A percentile compares a stretch with the other conserved stretches of the same genome.
Evolutionary conservation across 257 asterid species (phyloP).

Genomic region (Ilex asprella): DNA sequence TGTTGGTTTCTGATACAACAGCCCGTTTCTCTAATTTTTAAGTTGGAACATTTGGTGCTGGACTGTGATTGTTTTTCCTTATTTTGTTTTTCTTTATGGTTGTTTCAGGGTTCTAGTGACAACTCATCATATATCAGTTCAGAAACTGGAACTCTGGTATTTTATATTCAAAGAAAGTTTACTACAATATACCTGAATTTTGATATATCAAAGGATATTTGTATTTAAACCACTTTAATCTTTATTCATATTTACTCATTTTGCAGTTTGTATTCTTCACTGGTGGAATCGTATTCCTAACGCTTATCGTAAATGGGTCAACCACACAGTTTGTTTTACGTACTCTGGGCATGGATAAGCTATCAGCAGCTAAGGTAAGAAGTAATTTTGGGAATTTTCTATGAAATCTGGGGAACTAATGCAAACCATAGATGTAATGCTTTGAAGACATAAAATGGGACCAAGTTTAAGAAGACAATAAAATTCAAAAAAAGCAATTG

Average conservation of each 20-base stretch:
- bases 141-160: conserved; percentile 86
- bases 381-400: too few relatives aligned
- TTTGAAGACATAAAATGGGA: too few relatives aligned
- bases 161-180: conserved; percentile 20
- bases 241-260: conserved; percentile 11
- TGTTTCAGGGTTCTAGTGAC: conserved; percentile 79
- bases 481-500: too few relatives aligned
- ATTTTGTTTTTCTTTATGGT: conserved; percentile 19
- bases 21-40: conserved; percentile 13
- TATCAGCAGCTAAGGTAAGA: conserved; percentile 74
- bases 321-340: conserved; percentile 81
- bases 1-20: conserved; percentile 8
- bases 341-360: conserved; percentile 62
- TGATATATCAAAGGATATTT: neutral
- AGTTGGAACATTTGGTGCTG: conserved; percentile 4
- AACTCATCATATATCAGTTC: conserved; percentile 49
- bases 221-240: neutral
- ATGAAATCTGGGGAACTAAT: too few relatives aligned
- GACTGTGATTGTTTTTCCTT: conserved; percentile 5
- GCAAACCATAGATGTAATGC: too few relatives aligned
- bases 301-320: conserved; percentile 90
- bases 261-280: conserved; percentile 98
- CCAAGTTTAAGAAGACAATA: too few relatives aligned
- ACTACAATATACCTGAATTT: neutral
- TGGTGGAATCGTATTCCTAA: conserved; percentile 91